Evolutionary conservation across 192 early-diverging fungal species (phyloP).

Genomic region (Diversispora eburnea): DNA sequence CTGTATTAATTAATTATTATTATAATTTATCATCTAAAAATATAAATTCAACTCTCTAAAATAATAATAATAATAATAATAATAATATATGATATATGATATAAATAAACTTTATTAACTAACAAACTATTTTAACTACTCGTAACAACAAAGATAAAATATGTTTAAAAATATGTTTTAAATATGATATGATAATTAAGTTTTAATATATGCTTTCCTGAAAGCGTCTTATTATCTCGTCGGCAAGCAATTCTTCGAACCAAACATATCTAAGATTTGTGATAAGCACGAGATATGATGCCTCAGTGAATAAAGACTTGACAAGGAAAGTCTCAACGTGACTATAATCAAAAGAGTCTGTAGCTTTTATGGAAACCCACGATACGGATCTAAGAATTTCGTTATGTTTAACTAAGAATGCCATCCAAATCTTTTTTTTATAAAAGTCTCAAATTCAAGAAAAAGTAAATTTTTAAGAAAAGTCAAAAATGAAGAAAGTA

Average conservation of each 20-base stretch:
- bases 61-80: too few relatives aligned
- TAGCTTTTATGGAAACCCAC: neutral
- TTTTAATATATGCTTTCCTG: constrained; percentile 5
- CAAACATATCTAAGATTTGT: constrained; percentile 20
- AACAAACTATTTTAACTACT: too few relatives aligned
- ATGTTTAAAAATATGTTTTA: neutral
- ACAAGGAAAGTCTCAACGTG: constrained; percentile 10
- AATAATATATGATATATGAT: too few relatives aligned
- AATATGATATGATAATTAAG: neutral
- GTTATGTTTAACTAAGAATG: neutral
- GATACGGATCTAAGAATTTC: neutral
- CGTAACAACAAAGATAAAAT: neutral
- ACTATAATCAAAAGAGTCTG: neutral
- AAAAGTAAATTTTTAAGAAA: too few relatives aligned
- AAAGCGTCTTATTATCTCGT: constrained; percentile 19
- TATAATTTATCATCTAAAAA: too few relatives aligned
- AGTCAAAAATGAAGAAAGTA: too few relatives aligned
- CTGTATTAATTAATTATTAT: neutral
- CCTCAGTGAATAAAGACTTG: constrained; percentile 10
- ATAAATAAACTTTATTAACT: too few relatives aligned
- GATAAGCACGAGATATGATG: constrained; percentile 4
- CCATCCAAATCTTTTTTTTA: neutral
- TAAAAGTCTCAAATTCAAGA: too few relatives aligned
- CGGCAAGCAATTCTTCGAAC: constrained; percentile 20
- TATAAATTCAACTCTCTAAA: too few relatives aligned